A percentile compares a stretch with the other conserved stretches of the same genome.
These are phyloP conservation scores for Oidiodendron maius DNA, from an alignment of 495 filamentous ascomycete genomes.

Conservation along the genomic window DNA sequence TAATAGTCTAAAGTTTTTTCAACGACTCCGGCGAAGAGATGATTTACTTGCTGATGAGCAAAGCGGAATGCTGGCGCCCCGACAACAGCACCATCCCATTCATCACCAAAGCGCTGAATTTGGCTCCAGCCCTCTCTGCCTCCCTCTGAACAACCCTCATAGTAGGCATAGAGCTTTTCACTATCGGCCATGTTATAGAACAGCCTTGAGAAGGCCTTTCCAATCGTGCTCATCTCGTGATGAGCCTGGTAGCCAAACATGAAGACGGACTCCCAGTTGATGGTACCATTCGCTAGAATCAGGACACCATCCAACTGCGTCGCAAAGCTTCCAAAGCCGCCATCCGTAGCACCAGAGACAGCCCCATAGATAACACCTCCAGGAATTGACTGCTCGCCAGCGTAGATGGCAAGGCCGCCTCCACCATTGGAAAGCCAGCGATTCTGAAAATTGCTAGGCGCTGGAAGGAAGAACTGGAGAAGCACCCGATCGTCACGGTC, in stretches of 20 bases:
- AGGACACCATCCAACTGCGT: constrained; percentile 28
- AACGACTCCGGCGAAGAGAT: constrained; percentile 36
- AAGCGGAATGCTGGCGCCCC: constrained; percentile 49
- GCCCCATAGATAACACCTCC: constrained; percentile 38
- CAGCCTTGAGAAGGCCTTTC: constrained; percentile 30
- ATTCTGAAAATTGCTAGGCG: no score
- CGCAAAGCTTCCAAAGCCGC: constrained; percentile 39
- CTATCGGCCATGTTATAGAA: constrained; percentile 24
- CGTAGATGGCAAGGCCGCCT: no score
- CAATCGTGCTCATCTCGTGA: constrained; percentile 27
- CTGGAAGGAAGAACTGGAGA: no score
- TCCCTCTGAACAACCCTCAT: constrained; percentile 37
- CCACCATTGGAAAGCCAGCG: no score
- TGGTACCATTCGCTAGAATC: constrained; percentile 36
- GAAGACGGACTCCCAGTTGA: constrained; percentile 36
- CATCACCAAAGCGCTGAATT: constrained; percentile 42
- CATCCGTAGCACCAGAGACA: constrained; percentile 39
- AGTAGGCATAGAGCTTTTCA: constrained; percentile 39
- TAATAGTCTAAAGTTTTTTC: constrained; percentile 42
- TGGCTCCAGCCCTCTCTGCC: no score
- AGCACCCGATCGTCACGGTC: no score
- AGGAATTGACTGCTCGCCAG: constrained; percentile 27
- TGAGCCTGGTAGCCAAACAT: constrained; percentile 42
- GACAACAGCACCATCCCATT: constrained; percentile 43
- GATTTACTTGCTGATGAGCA: constrained; percentile 44